A percentile compares a stretch with the other conserved stretches of the same genome.
Evolutionary conservation across 768 basidiomycete genomes (phyloP).

Genomic region (Kwoniella heveanensis): DNA sequence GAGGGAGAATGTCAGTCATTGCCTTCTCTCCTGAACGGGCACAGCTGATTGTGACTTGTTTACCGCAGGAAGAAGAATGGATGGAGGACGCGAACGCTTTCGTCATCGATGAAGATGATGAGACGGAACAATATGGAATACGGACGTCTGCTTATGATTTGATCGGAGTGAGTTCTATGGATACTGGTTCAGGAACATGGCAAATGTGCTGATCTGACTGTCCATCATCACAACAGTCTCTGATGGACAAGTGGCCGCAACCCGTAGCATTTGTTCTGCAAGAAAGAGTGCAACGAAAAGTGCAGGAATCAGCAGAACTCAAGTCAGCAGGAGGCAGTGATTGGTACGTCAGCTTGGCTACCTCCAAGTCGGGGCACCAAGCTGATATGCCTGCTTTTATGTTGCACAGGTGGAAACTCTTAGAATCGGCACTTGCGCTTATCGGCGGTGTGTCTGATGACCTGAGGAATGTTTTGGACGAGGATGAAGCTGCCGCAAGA

Average conservation of each 20-base stretch:
- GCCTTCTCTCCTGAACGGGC: neutral
- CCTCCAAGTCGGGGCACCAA: neutral
- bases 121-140: slow-evolving; percentile 76
- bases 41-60: neutral
- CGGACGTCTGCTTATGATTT: slow-evolving; percentile 84
- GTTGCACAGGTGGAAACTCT: slow-evolving; percentile 76
- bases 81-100: slow-evolving; percentile 85
- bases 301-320: slow-evolving; percentile 63
- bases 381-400: neutral
- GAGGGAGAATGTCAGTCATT: slow-evolving; percentile 71
- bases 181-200: too few species aligned
- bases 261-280: slow-evolving; percentile 61
- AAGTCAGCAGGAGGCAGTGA: slow-evolving; percentile 64
- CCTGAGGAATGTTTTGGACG: slow-evolving; percentile 74
- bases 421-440: slow-evolving; percentile 81
- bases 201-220: neutral
- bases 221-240: slow-evolving; percentile 35
- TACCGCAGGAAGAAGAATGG: slow-evolving; percentile 85
- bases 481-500: slow-evolving; percentile 68
- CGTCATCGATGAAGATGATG: slow-evolving; percentile 92
- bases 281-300: slow-evolving; percentile 62
- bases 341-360: slow-evolving; percentile 62
- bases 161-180: slow-evolving; percentile 69
- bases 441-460: slow-evolving; percentile 79
- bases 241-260: slow-evolving; percentile 55